Conservation (phyloP, 371 early-diverging fungal species). For the Rhizopus delemar region DNA sequence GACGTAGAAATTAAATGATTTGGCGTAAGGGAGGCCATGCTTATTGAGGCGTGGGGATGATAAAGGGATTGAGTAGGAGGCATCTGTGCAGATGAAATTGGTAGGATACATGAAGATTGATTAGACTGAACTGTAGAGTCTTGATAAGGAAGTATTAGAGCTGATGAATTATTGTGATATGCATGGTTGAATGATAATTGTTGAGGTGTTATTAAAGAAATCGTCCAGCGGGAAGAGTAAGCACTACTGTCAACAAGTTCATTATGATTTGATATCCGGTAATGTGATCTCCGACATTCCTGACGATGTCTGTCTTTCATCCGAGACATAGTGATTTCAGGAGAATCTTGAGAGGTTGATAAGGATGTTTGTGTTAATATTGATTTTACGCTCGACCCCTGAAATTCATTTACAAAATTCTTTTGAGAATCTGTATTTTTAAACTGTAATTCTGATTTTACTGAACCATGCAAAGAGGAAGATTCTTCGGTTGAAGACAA, state of each 20-base stretch:
- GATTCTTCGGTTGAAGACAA: no score
- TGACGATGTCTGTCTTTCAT: slow-evolving; percentile 29
- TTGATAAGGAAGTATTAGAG: no score
- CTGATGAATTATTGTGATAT: no score
- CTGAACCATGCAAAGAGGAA: neutral
- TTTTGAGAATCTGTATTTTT: neutral
- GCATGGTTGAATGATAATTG: no score
- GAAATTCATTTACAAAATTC: neutral
- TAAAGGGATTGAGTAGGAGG: no score
- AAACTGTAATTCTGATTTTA: no score
- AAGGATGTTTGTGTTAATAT: neutral
- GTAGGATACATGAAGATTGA: no score
- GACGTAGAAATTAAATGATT: no score
- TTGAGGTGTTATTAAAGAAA: neutral
- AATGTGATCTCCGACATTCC: slow-evolving; percentile 14
- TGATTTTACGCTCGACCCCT: neutral
- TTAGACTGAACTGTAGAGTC: no score
- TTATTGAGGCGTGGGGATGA: no score
- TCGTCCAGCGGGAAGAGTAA: neutral
- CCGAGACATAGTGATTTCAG: slow-evolving; percentile 2
- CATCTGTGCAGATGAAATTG: no score
- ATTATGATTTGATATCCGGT: neutral
- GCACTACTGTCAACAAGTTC: neutral
- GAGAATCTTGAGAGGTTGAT: neutral
- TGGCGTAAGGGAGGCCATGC: no score